Conservation (phyloP, 1,284 basidiomycete species). For the Microbotryum saponariae region DNA sequence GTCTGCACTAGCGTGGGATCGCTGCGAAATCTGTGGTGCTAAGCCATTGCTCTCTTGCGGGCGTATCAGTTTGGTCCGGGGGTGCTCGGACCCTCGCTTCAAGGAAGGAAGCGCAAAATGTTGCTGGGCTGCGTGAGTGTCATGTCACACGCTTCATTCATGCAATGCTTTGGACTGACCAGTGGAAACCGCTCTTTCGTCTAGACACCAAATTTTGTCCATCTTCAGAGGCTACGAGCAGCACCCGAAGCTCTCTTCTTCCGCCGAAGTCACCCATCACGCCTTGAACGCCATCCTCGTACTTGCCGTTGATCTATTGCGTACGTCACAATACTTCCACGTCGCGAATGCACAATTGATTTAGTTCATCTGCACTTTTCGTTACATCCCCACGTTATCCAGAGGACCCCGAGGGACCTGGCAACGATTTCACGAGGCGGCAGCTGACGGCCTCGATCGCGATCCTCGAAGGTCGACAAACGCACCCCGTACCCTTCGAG, state of each 20-base stretch:
- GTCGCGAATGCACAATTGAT: not conserved
- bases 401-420: slow-evolving; percentile 16
- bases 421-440: slow-evolving; percentile 8
- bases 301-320: slow-evolving; percentile 18
- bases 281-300: slow-evolving; percentile 21
- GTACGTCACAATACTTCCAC: slow-evolving; percentile 3
- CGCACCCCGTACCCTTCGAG: too few relatives aligned
- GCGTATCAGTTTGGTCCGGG: slow-evolving; percentile 19
- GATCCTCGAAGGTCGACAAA: slow-evolving; percentile 2
- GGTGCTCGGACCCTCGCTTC: slow-evolving; percentile 14
- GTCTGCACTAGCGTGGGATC: not conserved
- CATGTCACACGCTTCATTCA: too few relatives aligned
- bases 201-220: slow-evolving; percentile 15
- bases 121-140: slow-evolving; percentile 19
- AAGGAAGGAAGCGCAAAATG: not conserved
- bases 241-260: slow-evolving; percentile 4
- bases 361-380: not conserved
- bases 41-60: not conserved
- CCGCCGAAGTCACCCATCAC: slow-evolving; percentile 10
- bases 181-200: too few relatives aligned
- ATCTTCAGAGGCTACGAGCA: slow-evolving; percentile 19
- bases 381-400: not conserved
- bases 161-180: not conserved
- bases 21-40: too few relatives aligned
- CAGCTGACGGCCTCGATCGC: slow-evolving; percentile 2